These are phyloP conservation scores for Talaromyces thailandensis DNA, from an alignment of 495 filamentous ascomycete genomes.

Conservation along the genomic window DNA sequence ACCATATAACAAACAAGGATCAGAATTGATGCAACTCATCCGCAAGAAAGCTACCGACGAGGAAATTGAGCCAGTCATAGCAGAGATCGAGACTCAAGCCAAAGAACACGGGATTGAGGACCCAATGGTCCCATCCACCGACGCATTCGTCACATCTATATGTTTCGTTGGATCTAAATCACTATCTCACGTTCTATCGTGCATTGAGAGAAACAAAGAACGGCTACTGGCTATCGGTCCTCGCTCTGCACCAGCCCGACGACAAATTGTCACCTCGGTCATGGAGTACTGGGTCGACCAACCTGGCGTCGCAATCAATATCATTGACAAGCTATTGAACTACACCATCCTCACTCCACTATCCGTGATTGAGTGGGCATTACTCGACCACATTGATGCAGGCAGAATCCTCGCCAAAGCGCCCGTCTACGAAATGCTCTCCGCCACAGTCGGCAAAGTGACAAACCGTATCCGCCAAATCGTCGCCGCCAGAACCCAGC, in stretches of 20 bases:
- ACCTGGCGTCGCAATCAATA: slow-evolving; percentile 83
- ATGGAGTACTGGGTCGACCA: slow-evolving; percentile 91
- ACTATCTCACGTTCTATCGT: slow-evolving; percentile 88
- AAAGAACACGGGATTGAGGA: slow-evolving; percentile 54
- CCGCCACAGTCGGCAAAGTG: slow-evolving; percentile 83
- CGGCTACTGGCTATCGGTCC: slow-evolving; percentile 71
- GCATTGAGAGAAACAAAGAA: slow-evolving; percentile 93
- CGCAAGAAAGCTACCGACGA: slow-evolving; percentile 74
- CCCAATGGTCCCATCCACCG: slow-evolving; percentile 72
- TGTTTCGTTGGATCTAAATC: slow-evolving; percentile 91
- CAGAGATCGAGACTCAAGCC: slow-evolving; percentile 68
- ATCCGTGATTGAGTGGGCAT: slow-evolving; percentile 81
- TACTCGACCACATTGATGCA: slow-evolving; percentile 52
- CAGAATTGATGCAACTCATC: slow-evolving; percentile 68
- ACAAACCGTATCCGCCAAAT: slow-evolving; percentile 84
- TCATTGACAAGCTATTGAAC: slow-evolving; percentile 95
- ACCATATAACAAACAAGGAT: slow-evolving; percentile 72
- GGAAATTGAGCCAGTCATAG: slow-evolving; percentile 68
- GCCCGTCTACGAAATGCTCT: slow-evolving; percentile 82
- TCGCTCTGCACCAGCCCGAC: slow-evolving; percentile 59
- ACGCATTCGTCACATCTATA: slow-evolving; percentile 86
- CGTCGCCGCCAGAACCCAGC: slow-evolving; percentile 47
- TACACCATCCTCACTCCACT: slow-evolving; percentile 85
- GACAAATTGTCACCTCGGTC: slow-evolving; percentile 83
- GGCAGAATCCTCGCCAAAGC: slow-evolving; percentile 62